A percentile compares a stretch with the other conserved stretches of the same genome.
Conservation (phyloP, 139 green algal species). For the Trebouxia sp. region DNA sequence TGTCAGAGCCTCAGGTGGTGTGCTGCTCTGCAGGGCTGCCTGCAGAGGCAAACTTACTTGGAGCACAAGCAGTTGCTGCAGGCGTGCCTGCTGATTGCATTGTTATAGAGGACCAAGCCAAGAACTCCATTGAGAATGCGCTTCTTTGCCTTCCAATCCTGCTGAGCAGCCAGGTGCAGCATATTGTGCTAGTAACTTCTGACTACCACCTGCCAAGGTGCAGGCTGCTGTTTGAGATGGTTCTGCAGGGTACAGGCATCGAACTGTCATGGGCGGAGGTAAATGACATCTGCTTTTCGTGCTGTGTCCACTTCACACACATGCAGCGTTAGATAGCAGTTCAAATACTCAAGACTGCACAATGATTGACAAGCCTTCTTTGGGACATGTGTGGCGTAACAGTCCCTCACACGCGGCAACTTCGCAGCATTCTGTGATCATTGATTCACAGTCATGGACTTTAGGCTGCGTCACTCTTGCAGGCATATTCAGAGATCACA, state of each 20-base stretch:
- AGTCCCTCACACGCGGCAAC: too few relatives aligned
- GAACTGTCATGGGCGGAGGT: slow-evolving; percentile 18
- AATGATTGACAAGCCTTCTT: too few relatives aligned
- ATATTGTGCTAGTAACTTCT: not conserved
- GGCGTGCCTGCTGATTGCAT: not conserved
- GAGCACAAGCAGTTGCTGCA: not conserved
- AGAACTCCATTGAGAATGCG: slow-evolving; percentile 25
- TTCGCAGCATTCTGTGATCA: not conserved
- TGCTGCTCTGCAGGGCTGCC: slow-evolving; percentile 8
- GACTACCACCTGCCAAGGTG: slow-evolving; percentile 30
- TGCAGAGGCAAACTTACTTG: slow-evolving; percentile 23
- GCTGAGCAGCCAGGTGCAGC: not conserved
- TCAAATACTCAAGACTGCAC: too few relatives aligned
- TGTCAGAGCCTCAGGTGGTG: not conserved
- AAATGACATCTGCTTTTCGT: too few relatives aligned
- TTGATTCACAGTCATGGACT: not conserved
- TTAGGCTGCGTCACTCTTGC: not conserved
- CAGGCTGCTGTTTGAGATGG: slow-evolving; percentile 20
- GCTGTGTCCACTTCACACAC: too few relatives aligned
- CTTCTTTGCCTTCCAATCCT: slow-evolving; percentile 8
- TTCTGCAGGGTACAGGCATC: not conserved
- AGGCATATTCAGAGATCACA: slow-evolving; percentile 13
- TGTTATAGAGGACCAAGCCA: slow-evolving; percentile 19
- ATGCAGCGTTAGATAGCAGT: too few relatives aligned
- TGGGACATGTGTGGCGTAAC: too few relatives aligned